phyloP scores from a whole-genome alignment of 345 rosid genomes.

The Sisymbrium altissimum region DNA sequence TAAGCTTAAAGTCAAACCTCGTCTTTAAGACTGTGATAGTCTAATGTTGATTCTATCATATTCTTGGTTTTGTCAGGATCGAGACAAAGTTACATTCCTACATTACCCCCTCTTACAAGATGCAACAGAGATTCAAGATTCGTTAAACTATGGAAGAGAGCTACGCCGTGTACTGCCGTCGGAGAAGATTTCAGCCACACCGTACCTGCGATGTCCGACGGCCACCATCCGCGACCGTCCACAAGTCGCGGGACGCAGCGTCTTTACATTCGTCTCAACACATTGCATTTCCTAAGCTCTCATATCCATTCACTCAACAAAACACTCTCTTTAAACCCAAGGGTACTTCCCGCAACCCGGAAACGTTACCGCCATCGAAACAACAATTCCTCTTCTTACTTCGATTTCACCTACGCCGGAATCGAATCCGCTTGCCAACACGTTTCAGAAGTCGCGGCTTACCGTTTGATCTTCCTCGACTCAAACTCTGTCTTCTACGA shows the following conservation, averaged over 20 bases:
- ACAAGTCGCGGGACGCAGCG: constrained; percentile 95
- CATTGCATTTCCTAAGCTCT: constrained; percentile 67
- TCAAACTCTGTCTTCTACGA: constrained; percentile 69
- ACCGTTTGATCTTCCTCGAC: constrained; percentile 73
- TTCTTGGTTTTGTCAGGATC: constrained; percentile 47
- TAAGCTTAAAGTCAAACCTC: constrained; percentile 16
- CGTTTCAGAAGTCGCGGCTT: constrained; percentile 89
- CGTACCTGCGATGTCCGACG: constrained; percentile 23
- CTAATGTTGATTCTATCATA: neutral
- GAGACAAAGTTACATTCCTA: constrained; percentile 75
- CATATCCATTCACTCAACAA: constrained; percentile 83
- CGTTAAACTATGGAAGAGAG: constrained; percentile 65
- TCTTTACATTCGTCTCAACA: constrained; percentile 80
- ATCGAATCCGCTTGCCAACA: constrained; percentile 76
- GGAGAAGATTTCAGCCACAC: constrained; percentile 31
- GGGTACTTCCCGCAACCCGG: constrained; percentile 39
- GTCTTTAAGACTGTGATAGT: neutral
- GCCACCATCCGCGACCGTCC: constrained; percentile 73
- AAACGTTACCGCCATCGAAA: constrained; percentile 40
- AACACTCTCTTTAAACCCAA: constrained; percentile 65
- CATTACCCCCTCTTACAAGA: constrained; percentile 82
- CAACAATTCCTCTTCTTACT: constrained; percentile 46
- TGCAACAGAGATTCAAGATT: constrained; percentile 73
- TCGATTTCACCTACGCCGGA: constrained; percentile 48
- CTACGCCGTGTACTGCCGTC: constrained; percentile 54